Percentiles rank a stretch among this genome's conserved stretches.
Evolutionary conservation across 306 rosid genomes (phyloP).

Genomic region (Prunus mira): DNA sequence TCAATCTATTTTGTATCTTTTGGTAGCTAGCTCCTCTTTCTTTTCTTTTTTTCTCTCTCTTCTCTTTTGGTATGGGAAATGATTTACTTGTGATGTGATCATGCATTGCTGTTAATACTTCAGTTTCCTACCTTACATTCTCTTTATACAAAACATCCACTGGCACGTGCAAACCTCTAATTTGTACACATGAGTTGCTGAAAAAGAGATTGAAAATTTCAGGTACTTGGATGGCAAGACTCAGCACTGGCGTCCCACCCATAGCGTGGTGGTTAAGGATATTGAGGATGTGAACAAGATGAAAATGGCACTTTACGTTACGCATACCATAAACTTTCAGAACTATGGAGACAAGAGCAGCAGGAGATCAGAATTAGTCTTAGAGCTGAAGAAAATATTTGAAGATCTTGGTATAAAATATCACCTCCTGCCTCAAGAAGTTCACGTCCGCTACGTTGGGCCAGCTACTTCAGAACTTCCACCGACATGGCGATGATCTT

Average conservation of each 20-base stretch:
- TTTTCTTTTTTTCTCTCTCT: background rate
- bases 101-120: background rate
- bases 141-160: background rate
- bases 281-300: slow-evolving; percentile 70
- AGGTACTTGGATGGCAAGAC: slow-evolving; percentile 83
- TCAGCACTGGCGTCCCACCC: slow-evolving; percentile 65
- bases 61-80: background rate
- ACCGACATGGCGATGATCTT: slow-evolving; percentile 26
- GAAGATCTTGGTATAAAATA: slow-evolving; percentile 70
- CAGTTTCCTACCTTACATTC: background rate
- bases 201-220: slow-evolving; percentile 4
- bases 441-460: slow-evolving; percentile 42
- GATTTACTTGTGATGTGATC: background rate
- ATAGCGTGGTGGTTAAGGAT: slow-evolving; percentile 58
- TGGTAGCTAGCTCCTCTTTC: background rate
- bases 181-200: background rate
- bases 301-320: slow-evolving; percentile 47
- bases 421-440: slow-evolving; percentile 67
- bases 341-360: slow-evolving; percentile 55
- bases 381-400: slow-evolving; percentile 72
- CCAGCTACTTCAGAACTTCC: slow-evolving; percentile 26
- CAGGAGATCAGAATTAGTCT: slow-evolving; percentile 68
- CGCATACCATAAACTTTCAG: slow-evolving; percentile 86
- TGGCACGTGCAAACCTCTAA: background rate
- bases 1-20: background rate